Percentiles rank a stretch among this genome's conserved stretches.
phyloP scores from a whole-genome alignment of 805 yeast genomes.

The Starmerella floricola region DNA sequence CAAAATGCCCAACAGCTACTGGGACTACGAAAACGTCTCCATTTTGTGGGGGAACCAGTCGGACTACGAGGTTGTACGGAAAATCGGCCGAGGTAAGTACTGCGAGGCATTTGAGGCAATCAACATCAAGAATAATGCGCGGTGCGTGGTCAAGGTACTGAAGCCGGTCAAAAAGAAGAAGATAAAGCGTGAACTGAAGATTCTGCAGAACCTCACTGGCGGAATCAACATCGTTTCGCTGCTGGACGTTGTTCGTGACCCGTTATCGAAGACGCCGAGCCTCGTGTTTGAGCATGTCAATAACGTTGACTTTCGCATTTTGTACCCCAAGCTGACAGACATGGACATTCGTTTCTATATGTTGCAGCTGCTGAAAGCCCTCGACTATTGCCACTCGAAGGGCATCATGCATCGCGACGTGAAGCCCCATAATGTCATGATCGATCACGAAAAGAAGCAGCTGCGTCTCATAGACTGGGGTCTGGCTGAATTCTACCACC shows the following conservation, averaged over 20 bases:
- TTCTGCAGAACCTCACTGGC: conserved; percentile 67
- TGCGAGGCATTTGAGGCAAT: conserved; percentile 87
- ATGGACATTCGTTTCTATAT: conserved; percentile 72
- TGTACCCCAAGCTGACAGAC: conserved; percentile 69
- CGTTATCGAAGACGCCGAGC: conserved; percentile 66
- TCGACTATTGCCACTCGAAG: conserved; percentile 82
- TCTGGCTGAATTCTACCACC: conserved; percentile 82
- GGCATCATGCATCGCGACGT: conserved; percentile 94
- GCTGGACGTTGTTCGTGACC: conserved; percentile 79
- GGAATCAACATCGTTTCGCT: conserved; percentile 73
- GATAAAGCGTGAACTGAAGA: conserved; percentile 81
- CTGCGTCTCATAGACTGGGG: conserved; percentile 90
- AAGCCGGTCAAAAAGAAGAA: conserved; percentile 90
- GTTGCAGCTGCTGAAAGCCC: conserved; percentile 66
- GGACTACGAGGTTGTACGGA: conserved; percentile 73
- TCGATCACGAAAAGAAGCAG: conserved; percentile 52
- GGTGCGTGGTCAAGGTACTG: conserved; percentile 78
- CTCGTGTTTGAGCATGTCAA: conserved; percentile 74
- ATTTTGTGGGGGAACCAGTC: conserved; percentile 77
- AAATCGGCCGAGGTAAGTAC: conserved; percentile 86
- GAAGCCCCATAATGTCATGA: conserved; percentile 89
- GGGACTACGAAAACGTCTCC: conserved; percentile 66
- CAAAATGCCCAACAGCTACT: conserved; percentile 63
- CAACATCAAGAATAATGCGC: conserved; percentile 42
- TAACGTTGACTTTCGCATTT: conserved; percentile 73